Base-by-base conservation (phyloP, 495 filamentous ascomycete genomes). In the Sordaria brevicollis region DNA sequence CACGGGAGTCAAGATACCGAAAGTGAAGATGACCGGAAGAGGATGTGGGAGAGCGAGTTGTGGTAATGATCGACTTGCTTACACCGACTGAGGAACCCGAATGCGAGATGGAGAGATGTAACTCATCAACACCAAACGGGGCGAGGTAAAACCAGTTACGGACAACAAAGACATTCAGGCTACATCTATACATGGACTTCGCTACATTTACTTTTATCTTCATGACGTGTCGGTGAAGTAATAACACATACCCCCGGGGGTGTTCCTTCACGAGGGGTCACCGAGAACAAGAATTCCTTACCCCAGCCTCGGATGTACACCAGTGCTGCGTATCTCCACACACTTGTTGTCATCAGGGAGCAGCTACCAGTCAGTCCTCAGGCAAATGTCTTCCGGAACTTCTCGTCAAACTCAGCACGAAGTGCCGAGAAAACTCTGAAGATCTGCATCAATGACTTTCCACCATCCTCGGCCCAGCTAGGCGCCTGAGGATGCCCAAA, bases 361-460 rank as follows among this genome's bases (percentile, higher is more conserved):
- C 49, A 62, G 8, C 25, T 5, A 62, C 13, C 3, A 62, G 25
- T 62, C 49, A 15, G 25, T 62, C 5, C 19, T 70, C 33, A 72
- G 37, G 83, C 82, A 76, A 77, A 88, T 39, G 89, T 91, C 57
- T 82, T 84, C 70, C 70, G 83, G 79, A 92, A 92, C 78, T 90
- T 91, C 35, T 77, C 77, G 72, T 92, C 85, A 76, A 93, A 92
- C 72, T 88, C 86, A 35, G 68, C 71, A 71, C 83, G 84, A 71
- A 93, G 75, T 78, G 80, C 76, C 65, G 74, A 77, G 71, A 93
- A 87, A 6, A 83, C 86, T 74, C 78, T 79, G 29, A 87, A 82
- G 7, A 91, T 87, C 69, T 86, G 83, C 72, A 84, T 75, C 68
- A 91, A 75, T 7, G 86, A 84, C 54, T 80, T 77, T 43, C 81